A percentile compares a stretch with the other conserved stretches of the same genome.
These are phyloP conservation scores for Trametes cinnabarina DNA, from an alignment of 768 basidiomycete species.

Conservation along the genomic window DNA sequence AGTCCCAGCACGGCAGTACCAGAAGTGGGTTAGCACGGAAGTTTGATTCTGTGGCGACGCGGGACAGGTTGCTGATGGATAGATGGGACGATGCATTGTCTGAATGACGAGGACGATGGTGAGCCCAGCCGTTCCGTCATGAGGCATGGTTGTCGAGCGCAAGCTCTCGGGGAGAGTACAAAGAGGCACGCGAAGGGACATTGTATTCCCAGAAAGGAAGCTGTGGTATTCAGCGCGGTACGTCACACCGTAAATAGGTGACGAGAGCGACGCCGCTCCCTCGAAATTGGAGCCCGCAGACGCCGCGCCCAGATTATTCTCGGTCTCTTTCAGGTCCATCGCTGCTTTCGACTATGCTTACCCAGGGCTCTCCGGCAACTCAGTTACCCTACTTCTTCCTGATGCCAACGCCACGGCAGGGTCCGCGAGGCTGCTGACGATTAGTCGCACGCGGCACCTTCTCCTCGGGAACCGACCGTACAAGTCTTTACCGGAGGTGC, in stretches of 20 bases:
- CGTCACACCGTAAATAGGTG: not conserved
- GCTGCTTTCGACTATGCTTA: not conserved
- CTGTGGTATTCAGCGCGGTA: slow-evolving; percentile 6
- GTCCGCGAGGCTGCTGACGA: slow-evolving; percentile 1
- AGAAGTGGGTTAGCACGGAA: slow-evolving; percentile 7
- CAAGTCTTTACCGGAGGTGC: slow-evolving; percentile 12
- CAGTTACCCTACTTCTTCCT: slow-evolving; percentile 11
- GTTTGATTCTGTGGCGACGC: slow-evolving; percentile 16
- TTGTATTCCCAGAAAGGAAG: slow-evolving; percentile 11
- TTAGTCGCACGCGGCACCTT: slow-evolving; percentile 2
- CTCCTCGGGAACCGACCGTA: slow-evolving; percentile 14
- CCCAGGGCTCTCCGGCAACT: slow-evolving; percentile 17
- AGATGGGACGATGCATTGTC: not conserved
- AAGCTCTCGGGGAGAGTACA: not conserved
- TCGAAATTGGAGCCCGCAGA: slow-evolving; percentile 4
- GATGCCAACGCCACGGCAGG: not conserved
- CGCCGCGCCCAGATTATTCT: slow-evolving; percentile 1
- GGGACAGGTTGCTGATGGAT: slow-evolving; percentile 14
- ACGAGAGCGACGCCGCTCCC: slow-evolving; percentile 3
- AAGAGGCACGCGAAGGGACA: not conserved
- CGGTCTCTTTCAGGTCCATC: slow-evolving; percentile 11
- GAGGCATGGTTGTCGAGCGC: not conserved
- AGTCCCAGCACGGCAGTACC: slow-evolving; percentile 6
- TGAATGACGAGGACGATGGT: not conserved
- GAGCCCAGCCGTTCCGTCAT: not conserved